phyloP scores from a whole-genome alignment of 306 rosid genomes.

The Vigna mungo region DNA sequence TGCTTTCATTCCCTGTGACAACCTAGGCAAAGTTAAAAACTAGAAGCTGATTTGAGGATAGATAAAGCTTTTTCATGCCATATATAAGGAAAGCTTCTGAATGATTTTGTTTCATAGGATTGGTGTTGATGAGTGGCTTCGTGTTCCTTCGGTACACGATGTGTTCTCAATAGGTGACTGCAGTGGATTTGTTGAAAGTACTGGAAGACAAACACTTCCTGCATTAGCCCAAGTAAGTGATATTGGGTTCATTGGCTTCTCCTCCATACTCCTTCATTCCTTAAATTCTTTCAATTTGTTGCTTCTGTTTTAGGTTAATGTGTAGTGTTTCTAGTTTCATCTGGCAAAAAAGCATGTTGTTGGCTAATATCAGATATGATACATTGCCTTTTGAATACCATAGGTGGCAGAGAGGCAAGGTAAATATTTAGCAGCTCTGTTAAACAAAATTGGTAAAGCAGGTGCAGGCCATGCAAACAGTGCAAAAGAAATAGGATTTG shows the following conservation, averaged over 20 bases:
- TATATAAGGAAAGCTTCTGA: background rate
- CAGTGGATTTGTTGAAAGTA: slow-evolving; percentile 84
- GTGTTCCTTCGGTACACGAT: slow-evolving; percentile 68
- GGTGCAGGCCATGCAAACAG: slow-evolving; percentile 71
- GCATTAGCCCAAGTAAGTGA: slow-evolving; percentile 80
- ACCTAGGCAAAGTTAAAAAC: background rate
- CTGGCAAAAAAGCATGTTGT: background rate
- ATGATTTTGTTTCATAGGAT: slow-evolving; percentile 58
- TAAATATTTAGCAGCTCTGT: slow-evolving; percentile 63
- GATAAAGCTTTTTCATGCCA: background rate
- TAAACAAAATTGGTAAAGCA: slow-evolving; percentile 70
- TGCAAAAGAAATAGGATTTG: slow-evolving; percentile 58
- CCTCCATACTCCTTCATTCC: background rate
- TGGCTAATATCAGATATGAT: background rate
- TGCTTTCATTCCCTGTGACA: slow-evolving; percentile 7
- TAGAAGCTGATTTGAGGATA: background rate
- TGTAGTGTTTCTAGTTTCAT: background rate
- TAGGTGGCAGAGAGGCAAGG: slow-evolving; percentile 97
- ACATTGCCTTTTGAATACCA: slow-evolving; percentile 29
- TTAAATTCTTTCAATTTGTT: background rate
- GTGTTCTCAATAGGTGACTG: slow-evolving; percentile 87
- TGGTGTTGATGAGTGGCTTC: slow-evolving; percentile 87
- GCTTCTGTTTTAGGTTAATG: slow-evolving; percentile 23
- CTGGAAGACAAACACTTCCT: slow-evolving; percentile 75
- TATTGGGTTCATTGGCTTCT: slow-evolving; percentile 15